Percentiles rank a stretch among this genome's conserved stretches.
phyloP scores from a whole-genome alignment of 768 basidiomycete genomes.

The Podaxis sp. region DNA sequence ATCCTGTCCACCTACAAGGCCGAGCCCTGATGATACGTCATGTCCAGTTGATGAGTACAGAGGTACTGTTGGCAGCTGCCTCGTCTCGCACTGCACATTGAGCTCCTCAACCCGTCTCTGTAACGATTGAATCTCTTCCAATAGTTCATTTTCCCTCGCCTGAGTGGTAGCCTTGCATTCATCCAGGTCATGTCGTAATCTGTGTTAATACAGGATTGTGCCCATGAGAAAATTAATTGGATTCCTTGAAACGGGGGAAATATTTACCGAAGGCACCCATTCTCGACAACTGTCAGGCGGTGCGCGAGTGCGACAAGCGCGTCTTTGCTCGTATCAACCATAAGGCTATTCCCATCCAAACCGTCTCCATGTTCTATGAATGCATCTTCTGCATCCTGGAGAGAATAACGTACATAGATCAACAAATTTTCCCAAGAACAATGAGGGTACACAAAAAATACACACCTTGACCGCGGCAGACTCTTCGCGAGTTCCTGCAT shows the following conservation, averaged over 20 bases:
- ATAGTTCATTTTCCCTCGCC: conserved; percentile 31
- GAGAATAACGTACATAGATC: not conserved
- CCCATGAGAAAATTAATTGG: not conserved
- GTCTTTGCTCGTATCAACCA: not conserved
- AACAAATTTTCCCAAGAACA: not conserved
- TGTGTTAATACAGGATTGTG: conserved; percentile 12
- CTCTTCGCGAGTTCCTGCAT: not conserved
- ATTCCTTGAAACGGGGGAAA: not conserved
- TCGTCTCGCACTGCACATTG: not conserved
- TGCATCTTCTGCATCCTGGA: not conserved
- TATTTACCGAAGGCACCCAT: conserved; percentile 33
- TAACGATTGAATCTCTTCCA: conserved; percentile 26
- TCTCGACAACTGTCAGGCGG: conserved; percentile 25
- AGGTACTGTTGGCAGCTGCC: not conserved
- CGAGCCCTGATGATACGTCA: not conserved
- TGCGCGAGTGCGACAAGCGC: conserved; percentile 14
- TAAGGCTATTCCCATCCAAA: not conserved
- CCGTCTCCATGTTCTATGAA: not conserved
- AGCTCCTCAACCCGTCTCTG: conserved; percentile 11
- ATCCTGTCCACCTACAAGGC: not conserved
- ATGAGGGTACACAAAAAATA: not conserved
- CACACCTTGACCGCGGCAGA: not conserved
- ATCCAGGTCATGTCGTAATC: conserved; percentile 31
- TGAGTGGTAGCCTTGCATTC: conserved; percentile 20
- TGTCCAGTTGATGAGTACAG: not conserved